A percentile compares a stretch with the other conserved stretches of the same genome.
Conservation (phyloP, 2,329 filamentous ascomycete species). For the Ascochyta lentis region DNA sequence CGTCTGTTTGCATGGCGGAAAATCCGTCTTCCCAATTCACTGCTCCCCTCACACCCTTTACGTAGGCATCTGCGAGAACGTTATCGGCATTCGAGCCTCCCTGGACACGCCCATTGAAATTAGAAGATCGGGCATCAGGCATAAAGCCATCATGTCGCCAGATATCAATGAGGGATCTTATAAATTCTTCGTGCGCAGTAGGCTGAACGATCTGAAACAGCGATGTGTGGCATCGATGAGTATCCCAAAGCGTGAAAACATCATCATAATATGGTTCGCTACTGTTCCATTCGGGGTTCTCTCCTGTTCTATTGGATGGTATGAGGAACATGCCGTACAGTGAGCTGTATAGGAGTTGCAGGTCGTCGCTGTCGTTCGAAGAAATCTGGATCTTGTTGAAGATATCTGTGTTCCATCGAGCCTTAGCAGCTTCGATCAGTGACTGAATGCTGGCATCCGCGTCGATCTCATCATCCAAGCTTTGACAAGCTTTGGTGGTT, state of each 20-base stretch:
- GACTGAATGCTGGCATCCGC: slow-evolving; percentile 51
- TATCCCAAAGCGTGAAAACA: slow-evolving; percentile 72
- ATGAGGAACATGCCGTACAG: slow-evolving; percentile 74
- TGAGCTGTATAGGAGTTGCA: slow-evolving; percentile 70
- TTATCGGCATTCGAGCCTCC: slow-evolving; percentile 76
- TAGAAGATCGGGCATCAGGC: slow-evolving; percentile 70
- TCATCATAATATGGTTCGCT: slow-evolving; percentile 74
- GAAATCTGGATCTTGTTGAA: slow-evolving; percentile 69
- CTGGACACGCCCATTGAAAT: slow-evolving; percentile 73
- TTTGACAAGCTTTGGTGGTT: slow-evolving; percentile 63
- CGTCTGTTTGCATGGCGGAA: slow-evolving; percentile 70
- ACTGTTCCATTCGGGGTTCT: slow-evolving; percentile 71
- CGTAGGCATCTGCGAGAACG: slow-evolving; percentile 73
- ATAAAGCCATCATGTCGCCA: slow-evolving; percentile 70
- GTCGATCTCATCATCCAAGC: slow-evolving; percentile 62
- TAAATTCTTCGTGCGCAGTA: slow-evolving; percentile 66
- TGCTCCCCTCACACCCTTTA: slow-evolving; percentile 69
- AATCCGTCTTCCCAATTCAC: slow-evolving; percentile 65
- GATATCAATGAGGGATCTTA: slow-evolving; percentile 72
- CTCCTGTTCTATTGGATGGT: slow-evolving; percentile 73
- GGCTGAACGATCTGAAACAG: slow-evolving; percentile 72
- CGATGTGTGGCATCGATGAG: slow-evolving; percentile 69
- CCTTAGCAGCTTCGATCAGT: slow-evolving; percentile 57
- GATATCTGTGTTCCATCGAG: slow-evolving; percentile 67
- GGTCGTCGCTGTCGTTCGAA: slow-evolving; percentile 61